Evolutionary conservation across 139 green algal species (phyloP).

Genomic region (Coelastrella sp.): DNA sequence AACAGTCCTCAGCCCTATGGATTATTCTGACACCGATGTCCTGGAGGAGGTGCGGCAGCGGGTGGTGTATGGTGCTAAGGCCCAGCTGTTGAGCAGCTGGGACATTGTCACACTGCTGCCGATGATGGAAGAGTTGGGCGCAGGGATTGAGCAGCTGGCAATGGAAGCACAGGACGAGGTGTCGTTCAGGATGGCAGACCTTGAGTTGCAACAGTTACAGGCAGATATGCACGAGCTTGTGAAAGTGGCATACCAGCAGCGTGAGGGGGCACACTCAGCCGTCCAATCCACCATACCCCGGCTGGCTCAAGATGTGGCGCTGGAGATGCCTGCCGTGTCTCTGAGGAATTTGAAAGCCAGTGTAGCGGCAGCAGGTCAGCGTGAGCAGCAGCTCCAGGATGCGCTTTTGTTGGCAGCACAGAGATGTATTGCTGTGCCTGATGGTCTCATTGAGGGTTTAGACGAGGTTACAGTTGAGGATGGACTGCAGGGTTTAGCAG

Average conservation of each 20-base stretch:
- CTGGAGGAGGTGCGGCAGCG: neutral
- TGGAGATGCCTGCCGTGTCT: neutral
- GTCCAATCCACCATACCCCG: neutral
- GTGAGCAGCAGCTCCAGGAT: slow-evolving; percentile 19
- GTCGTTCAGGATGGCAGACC: neutral
- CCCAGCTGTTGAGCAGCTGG: neutral
- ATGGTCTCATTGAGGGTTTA: slow-evolving; percentile 1
- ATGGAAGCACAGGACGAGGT: neutral
- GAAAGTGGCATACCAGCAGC: neutral
- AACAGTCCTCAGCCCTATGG: neutral
- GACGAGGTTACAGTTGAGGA: slow-evolving; percentile 19
- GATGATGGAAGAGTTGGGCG: neutral
- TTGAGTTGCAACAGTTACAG: neutral
- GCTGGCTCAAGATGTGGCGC: neutral
- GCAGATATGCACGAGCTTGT: neutral
- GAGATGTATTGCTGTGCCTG: neutral
- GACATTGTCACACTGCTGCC: neutral
- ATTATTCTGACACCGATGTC: neutral
- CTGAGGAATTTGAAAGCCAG: neutral
- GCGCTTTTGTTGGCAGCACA: slow-evolving; percentile 17
- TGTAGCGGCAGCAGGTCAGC: neutral
- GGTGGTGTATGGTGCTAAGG: neutral
- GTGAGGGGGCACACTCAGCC: neutral
- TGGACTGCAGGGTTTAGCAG: neutral
- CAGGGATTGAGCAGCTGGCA: neutral